These are phyloP conservation scores for Mariannaea sp. DNA, from an alignment of 2,329 filamentous ascomycete species.

Conservation along the genomic window DNA sequence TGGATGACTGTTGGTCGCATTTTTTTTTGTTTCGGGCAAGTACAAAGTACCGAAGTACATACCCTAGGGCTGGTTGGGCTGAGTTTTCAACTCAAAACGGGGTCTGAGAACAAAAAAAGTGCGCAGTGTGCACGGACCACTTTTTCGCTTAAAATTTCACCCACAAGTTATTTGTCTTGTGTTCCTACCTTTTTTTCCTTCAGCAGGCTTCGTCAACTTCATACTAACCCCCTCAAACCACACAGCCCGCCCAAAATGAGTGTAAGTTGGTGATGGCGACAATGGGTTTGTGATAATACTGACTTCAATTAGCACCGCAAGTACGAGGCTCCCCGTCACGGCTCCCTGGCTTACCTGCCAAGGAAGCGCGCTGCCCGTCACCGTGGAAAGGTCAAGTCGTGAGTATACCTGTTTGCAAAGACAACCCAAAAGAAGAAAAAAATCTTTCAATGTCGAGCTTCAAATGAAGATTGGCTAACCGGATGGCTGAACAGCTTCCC, in stretches of 20 bases:
- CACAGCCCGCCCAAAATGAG: slow-evolving; percentile 48
- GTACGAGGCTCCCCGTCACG: slow-evolving; percentile 90
- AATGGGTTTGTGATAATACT: slow-evolving; percentile 30
- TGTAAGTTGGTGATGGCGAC: slow-evolving; percentile 42
- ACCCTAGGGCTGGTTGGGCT: slow-evolving; percentile 10
- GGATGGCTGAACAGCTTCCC: slow-evolving; percentile 73
- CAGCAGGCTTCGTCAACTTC: slow-evolving; percentile 44
- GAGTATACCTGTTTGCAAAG: slow-evolving; percentile 51
- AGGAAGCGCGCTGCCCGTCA: slow-evolving; percentile 93
- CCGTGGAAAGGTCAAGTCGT: slow-evolving; percentile 98
- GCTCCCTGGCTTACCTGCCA: slow-evolving; percentile 85
- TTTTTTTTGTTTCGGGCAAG: not conserved
- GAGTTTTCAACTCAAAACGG: not conserved
- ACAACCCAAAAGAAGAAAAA: too few relatives aligned
- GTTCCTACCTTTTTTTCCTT: slow-evolving; percentile 40
- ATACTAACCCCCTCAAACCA: slow-evolving; percentile 47
- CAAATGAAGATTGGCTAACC: slow-evolving; percentile 34
- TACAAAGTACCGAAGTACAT: too few relatives aligned
- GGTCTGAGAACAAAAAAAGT: slow-evolving; percentile 13
- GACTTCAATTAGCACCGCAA: slow-evolving; percentile 55
- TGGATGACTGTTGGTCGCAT: too few relatives aligned
- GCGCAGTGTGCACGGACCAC: slow-evolving; percentile 34
- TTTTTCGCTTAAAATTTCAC: slow-evolving; percentile 48
- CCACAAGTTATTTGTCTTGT: slow-evolving; percentile 43
- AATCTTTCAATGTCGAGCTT: slow-evolving; percentile 7